Base-by-base conservation (phyloP, 352 stramenopile genomes). In the Globisporangium megalacanthum region DNA sequence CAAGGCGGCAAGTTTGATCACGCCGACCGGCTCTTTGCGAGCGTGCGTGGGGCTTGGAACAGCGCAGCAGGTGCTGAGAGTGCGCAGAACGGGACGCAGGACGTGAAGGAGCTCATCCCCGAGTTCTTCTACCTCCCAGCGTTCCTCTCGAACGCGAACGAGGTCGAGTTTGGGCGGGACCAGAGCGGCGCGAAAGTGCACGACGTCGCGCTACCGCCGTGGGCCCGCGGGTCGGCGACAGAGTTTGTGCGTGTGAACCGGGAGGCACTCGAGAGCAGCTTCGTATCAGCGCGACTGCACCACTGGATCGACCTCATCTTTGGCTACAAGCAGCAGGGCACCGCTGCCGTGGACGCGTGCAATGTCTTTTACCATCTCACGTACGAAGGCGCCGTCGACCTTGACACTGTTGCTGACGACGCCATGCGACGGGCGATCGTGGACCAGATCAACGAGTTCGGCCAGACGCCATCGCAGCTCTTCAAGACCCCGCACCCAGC, bases 231-330 rank as follows among this genome's bases (percentile, higher is more conserved):
- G 33, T 97, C 80, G 33, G 75, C 93, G 9, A 88, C 86, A 51
- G 96, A 93, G 70, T 99, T 99, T 70, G 79, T 99, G 48, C 85
- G 94, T 22, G 74, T 98, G 8, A 96, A 98, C 62, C 84, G 97
- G 22, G 84, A 93, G 54, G 97, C 97, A 14, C 76, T 99, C 3
- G 96, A 99, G 72, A 98, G 89, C 66, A 77, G 95, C 50, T 90
- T 96, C 61, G 97, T 98, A 45, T 98, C 94, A n/a, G 73, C 86
- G 39, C 89, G 98, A 69, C 68, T 99, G 46, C 94, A 98, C 55
- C 80, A 98, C 62, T 99, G 97, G 97, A 98, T 99, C 66, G 97
- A 99, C 65, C 72, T 99, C 49, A 98, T 99, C 44, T 99, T 99
- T 73, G 97, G 97, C 6, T 93, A 72, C 62, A 98, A 97, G 66